Evolutionary conservation across 2,329 filamentous ascomycete species (phyloP).

Genomic region (Chaetoscypha palmicola): DNA sequence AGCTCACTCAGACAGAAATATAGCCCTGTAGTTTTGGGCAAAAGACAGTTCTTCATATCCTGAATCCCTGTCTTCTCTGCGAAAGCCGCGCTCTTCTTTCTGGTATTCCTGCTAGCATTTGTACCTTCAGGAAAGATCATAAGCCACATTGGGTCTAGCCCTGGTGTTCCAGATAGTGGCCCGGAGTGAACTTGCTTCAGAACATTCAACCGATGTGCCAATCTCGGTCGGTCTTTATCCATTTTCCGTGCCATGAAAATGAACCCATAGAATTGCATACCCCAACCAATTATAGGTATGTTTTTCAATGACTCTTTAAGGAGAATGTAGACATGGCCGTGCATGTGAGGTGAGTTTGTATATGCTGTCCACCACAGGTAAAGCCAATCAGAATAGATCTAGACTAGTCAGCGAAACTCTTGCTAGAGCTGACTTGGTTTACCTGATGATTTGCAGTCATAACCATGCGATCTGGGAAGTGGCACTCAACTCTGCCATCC

Average conservation of each 20-base stretch:
- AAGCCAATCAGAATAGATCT: slow-evolving; percentile 85
- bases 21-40: slow-evolving; percentile 74
- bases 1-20: slow-evolving; percentile 75
- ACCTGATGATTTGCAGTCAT: slow-evolving; percentile 84
- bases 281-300: slow-evolving; percentile 71
- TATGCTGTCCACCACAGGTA: slow-evolving; percentile 96
- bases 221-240: slow-evolving; percentile 68
- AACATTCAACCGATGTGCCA: slow-evolving; percentile 66
- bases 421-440: slow-evolving; percentile 9
- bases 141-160: slow-evolving; percentile 79
- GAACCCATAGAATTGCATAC: slow-evolving; percentile 82
- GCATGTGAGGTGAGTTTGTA: slow-evolving; percentile 65
- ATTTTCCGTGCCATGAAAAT: slow-evolving; percentile 90
- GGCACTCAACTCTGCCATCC: slow-evolving; percentile 69
- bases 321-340: slow-evolving; percentile 85
- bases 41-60: slow-evolving; percentile 66
- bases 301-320: slow-evolving; percentile 80
- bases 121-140: slow-evolving; percentile 84
- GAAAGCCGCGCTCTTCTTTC: slow-evolving; percentile 66
- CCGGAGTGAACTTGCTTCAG: slow-evolving; percentile 52
- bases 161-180: slow-evolving; percentile 45
- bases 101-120: slow-evolving; percentile 65
- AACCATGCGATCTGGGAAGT: slow-evolving; percentile 74
- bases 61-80: slow-evolving; percentile 66
- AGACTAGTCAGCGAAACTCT: slow-evolving; percentile 18